These are phyloP conservation scores for Fraxinus angustifolia DNA, from an alignment of 305 asterid species.

Conservation along the genomic window DNA sequence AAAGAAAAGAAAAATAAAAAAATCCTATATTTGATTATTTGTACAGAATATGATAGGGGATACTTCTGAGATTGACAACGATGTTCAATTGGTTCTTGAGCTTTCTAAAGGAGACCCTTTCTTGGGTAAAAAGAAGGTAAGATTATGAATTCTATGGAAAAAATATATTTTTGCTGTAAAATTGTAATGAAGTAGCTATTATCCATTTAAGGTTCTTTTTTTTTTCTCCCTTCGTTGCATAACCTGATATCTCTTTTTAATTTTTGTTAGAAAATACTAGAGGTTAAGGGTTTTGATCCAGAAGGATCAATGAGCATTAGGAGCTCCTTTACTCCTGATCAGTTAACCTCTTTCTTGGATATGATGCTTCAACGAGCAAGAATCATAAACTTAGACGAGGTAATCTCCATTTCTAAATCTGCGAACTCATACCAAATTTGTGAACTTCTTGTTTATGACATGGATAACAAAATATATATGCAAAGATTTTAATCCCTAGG, in stretches of 20 bases:
- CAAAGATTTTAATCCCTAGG: not conserved
- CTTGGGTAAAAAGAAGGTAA: slow-evolving; percentile 61
- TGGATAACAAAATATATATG: not conserved
- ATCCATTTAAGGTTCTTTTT: not conserved
- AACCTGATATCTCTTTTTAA: not conserved
- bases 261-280: slow-evolving; percentile 54
- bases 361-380: slow-evolving; percentile 56
- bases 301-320: slow-evolving; percentile 32
- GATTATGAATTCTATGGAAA: not conserved
- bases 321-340: slow-evolving; percentile 43
- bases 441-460: not conserved
- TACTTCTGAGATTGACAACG: slow-evolving; percentile 32
- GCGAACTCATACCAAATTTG: slow-evolving; percentile 13
- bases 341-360: slow-evolving; percentile 38
- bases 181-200: slow-evolving; percentile 17
- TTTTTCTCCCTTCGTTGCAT: not conserved
- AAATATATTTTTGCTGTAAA: not conserved
- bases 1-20: too few relatives aligned
- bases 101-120: slow-evolving; percentile 57
- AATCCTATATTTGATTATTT: slow-evolving; percentile 19
- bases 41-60: slow-evolving; percentile 30
- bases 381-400: slow-evolving; percentile 67
- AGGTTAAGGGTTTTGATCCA: slow-evolving; percentile 34
- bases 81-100: slow-evolving; percentile 48
- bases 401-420: slow-evolving; percentile 23